Evolutionary conservation across 805 yeast species (phyloP).

Genomic region (Tetrapisispora pingtungensis): DNA sequence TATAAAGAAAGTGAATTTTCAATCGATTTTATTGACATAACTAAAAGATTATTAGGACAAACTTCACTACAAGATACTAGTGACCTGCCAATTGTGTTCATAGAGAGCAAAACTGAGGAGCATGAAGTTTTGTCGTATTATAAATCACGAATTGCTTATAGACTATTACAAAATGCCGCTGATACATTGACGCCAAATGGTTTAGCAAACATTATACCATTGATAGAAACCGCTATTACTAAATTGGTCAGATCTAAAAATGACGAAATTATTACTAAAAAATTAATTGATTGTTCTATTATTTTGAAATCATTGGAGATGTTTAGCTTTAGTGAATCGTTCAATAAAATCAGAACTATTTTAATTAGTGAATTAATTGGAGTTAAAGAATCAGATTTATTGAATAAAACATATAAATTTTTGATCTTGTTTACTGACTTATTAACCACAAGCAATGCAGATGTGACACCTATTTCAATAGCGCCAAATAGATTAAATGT

Average conservation of each 20-base stretch:
- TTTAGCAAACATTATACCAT: constrained; percentile 20
- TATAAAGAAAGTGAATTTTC: constrained; percentile 8
- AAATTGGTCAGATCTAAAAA: constrained; percentile 23
- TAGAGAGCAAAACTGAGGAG: not conserved
- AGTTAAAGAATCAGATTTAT: constrained; percentile 34
- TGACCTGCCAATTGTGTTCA: not conserved
- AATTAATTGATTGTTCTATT: constrained; percentile 25
- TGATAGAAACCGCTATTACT: constrained; percentile 28
- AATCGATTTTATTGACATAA: not conserved
- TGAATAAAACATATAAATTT: constrained; percentile 36
- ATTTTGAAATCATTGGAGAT: constrained; percentile 29
- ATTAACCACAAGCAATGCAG: constrained; percentile 18
- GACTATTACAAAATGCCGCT: constrained; percentile 23
- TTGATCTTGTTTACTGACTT: constrained; percentile 39
- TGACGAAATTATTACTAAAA: constrained; percentile 25
- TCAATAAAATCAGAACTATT: constrained; percentile 47
- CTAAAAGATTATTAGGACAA: not conserved
- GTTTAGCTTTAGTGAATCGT: constrained; percentile 26
- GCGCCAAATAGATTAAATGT: constrained; percentile 57
- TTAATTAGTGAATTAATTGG: constrained; percentile 61
- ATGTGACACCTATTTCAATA: constrained; percentile 34
- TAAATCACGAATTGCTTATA: constrained; percentile 29
- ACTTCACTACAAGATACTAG: not conserved
- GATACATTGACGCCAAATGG: constrained; percentile 21
- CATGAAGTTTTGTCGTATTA: constrained; percentile 20